These are phyloP conservation scores for Sutorius eximius DNA, from an alignment of 1,284 basidiomycete genomes.

Conservation along the genomic window DNA sequence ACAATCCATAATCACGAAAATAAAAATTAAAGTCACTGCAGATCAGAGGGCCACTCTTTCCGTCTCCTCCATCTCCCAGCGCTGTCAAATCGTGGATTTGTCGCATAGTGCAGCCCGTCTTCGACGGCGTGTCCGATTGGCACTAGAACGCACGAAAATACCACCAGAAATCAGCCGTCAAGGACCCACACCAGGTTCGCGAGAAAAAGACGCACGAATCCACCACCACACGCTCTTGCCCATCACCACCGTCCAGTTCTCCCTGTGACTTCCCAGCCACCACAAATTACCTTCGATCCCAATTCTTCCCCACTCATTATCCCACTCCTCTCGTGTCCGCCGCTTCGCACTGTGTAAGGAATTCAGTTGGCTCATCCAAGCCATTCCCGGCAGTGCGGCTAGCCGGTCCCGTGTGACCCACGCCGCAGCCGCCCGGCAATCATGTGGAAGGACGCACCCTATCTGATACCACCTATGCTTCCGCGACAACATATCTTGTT, in stretches of 20 bases:
- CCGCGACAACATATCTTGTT: slow-evolving; percentile 48
- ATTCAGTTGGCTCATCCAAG: slow-evolving; percentile 3
- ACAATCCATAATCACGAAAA: background rate
- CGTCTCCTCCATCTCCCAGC: slow-evolving; percentile 68
- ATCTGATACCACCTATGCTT: slow-evolving; percentile 50
- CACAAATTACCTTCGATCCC: slow-evolving; percentile 79
- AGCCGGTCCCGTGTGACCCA: background rate
- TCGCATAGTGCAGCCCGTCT: slow-evolving; percentile 65
- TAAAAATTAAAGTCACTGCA: slow-evolving; percentile 41
- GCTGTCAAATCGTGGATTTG: slow-evolving; percentile 73
- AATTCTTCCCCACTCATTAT: slow-evolving; percentile 74
- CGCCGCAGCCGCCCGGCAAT: background rate
- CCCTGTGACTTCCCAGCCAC: slow-evolving; percentile 67
- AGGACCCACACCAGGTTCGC: background rate
- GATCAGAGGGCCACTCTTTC: slow-evolving; percentile 66
- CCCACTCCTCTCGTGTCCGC: slow-evolving; percentile 55
- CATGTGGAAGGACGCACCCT: slow-evolving; percentile 40
- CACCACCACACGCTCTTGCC: slow-evolving; percentile 62
- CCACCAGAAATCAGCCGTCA: background rate
- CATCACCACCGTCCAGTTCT: slow-evolving; percentile 79
- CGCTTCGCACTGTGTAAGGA: slow-evolving; percentile 44
- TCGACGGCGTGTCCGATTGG: slow-evolving; percentile 59
- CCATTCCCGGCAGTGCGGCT: background rate
- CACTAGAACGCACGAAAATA: slow-evolving; percentile 43
- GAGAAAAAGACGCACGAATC: slow-evolving; percentile 59